These are phyloP conservation scores for Rhodofomes roseus DNA, from an alignment of 1,284 basidiomycete genomes.

Conservation along the genomic window DNA sequence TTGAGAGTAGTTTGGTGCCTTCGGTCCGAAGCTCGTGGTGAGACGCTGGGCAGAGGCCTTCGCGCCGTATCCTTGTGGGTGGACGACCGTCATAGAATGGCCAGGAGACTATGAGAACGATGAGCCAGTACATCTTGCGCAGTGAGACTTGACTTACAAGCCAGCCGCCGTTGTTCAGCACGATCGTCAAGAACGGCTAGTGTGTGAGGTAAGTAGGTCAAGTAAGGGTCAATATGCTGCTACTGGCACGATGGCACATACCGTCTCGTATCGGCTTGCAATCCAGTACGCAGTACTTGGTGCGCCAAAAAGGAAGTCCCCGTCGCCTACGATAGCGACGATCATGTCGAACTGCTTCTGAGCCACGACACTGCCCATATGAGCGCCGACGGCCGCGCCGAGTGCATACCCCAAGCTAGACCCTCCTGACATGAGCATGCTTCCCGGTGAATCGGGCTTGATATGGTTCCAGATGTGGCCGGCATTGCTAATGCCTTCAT, in stretches of 20 bases:
- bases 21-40: conserved; percentile 59
- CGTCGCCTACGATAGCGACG: conserved; percentile 61
- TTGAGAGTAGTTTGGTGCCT: conserved; percentile 52
- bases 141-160: conserved; percentile 30
- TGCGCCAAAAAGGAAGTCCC: conserved; percentile 62
- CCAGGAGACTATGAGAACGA: conserved; percentile 46
- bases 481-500: conserved; percentile 60
- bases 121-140: conserved; percentile 10
- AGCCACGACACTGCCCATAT: conserved; percentile 36
- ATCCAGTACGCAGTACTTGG: conserved; percentile 69
- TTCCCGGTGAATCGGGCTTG: conserved; percentile 45
- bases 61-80: conserved; percentile 55
- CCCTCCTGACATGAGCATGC: conserved; percentile 53
- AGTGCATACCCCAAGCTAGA: conserved; percentile 63
- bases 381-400: conserved; percentile 56
- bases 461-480: conserved; percentile 53
- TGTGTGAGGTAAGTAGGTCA: background rate
- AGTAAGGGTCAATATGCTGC: background rate
- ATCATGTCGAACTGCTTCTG: conserved; percentile 43
- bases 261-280: conserved; percentile 59
- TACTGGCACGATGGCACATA: conserved; percentile 24
- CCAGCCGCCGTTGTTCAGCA: conserved; percentile 72
- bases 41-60: conserved; percentile 42
- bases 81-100: conserved; percentile 57
- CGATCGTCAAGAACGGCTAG: conserved; percentile 65